phyloP scores from a whole-genome alignment of 768 basidiomycete genomes.

The Pleurotus platypus region DNA sequence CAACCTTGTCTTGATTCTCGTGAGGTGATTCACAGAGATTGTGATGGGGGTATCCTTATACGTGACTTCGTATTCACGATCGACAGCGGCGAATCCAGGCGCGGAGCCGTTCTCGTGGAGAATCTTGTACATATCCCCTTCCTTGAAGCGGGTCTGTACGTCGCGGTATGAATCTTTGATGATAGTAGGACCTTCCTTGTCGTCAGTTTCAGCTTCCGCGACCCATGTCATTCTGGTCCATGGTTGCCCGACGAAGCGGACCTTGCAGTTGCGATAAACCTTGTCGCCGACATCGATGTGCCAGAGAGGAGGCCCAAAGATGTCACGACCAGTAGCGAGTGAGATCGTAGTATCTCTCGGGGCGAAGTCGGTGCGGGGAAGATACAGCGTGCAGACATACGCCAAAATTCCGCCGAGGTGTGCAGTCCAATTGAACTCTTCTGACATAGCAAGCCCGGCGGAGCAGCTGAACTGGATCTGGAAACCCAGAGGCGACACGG shows the following conservation, averaged over 20 bases:
- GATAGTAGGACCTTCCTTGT: not conserved
- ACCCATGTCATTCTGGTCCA: conserved; percentile 2
- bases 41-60: not conserved
- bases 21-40: not conserved
- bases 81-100: not conserved
- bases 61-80: not conserved
- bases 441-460: conserved; percentile 19
- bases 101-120: not conserved
- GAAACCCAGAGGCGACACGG: not conserved
- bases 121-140: not conserved
- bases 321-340: not conserved
- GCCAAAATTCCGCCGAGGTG: not conserved
- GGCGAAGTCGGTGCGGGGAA: not conserved
- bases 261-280: not conserved
- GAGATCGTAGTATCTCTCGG: not conserved
- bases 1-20: not conserved
- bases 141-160: not conserved
- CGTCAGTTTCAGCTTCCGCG: not conserved
- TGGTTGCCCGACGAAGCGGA: not conserved
- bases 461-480: conserved; percentile 6
- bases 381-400: conserved; percentile 3
- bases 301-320: not conserved
- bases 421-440: not conserved
- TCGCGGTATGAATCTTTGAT: conserved; percentile 2
- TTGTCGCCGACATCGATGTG: not conserved